Evolutionary conservation across 140 eudicot genomes (phyloP).

Genomic region (Anethum foeniculum): DNA sequence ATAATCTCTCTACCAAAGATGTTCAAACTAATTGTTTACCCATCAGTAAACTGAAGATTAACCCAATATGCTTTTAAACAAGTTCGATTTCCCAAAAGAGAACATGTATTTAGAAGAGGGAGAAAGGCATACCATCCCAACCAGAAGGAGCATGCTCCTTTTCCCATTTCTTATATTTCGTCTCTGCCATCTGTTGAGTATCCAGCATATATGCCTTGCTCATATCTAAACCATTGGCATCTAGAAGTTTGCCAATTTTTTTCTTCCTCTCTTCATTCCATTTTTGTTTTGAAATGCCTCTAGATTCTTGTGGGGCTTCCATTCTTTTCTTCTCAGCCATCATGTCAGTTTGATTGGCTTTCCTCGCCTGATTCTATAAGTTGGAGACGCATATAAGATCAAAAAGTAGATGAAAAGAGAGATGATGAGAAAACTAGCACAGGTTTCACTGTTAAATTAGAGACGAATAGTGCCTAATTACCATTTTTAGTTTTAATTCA

Average conservation of each 20-base stretch:
- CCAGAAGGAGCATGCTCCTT: constrained; percentile 89
- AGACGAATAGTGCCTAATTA: constrained; percentile 11
- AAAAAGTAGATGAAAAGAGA: background rate
- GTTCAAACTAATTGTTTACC: background rate
- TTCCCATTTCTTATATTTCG: constrained; percentile 92
- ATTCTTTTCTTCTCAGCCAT: constrained; percentile 81
- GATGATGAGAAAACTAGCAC: background rate
- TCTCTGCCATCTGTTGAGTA: constrained; percentile 77
- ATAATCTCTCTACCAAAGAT: background rate
- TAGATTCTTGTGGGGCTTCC: constrained; percentile 74
- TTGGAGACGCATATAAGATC: background rate
- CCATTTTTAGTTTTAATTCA: constrained; percentile 81
- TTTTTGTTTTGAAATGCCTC: constrained; percentile 90
- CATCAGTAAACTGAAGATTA: background rate
- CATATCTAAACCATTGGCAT: constrained; percentile 92
- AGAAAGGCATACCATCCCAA: constrained; percentile 68
- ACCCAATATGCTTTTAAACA: background rate
- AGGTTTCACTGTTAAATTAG: background rate
- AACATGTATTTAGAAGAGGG: background rate
- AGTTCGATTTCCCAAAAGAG: background rate
- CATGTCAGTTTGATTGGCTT: constrained; percentile 93
- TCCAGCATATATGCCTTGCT: constrained; percentile 83
- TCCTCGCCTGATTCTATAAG: constrained; percentile 81
- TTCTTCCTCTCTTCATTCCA: constrained; percentile 95
- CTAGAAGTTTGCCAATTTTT: constrained; percentile 82